These are phyloP conservation scores for Baorangia bicolor DNA, from an alignment of 768 basidiomycete species.

Conservation along the genomic window DNA sequence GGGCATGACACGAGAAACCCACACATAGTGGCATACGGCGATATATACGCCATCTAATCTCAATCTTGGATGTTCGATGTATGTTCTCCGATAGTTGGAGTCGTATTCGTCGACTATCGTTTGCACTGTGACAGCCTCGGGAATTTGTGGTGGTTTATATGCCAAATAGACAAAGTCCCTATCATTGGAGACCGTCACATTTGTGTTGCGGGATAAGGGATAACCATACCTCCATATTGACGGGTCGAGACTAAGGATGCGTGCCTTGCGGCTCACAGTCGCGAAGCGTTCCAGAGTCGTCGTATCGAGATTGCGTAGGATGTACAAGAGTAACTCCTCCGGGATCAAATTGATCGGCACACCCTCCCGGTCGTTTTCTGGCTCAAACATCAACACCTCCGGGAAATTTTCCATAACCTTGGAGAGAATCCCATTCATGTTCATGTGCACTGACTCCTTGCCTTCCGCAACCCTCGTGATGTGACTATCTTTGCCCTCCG, in stretches of 20 bases:
- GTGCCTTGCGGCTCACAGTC: slow-evolving; percentile 66
- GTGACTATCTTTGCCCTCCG: slow-evolving; percentile 66
- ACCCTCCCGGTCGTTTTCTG: slow-evolving; percentile 63
- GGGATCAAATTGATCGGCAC: slow-evolving; percentile 62
- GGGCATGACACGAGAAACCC: slow-evolving; percentile 26
- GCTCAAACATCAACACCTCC: slow-evolving; percentile 52
- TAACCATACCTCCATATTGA: slow-evolving; percentile 70
- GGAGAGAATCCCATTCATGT: slow-evolving; percentile 43
- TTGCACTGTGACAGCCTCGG: slow-evolving; percentile 47
- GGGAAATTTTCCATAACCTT: slow-evolving; percentile 51
- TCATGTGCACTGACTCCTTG: slow-evolving; percentile 18
- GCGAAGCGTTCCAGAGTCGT: slow-evolving; percentile 78
- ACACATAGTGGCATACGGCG: slow-evolving; percentile 88
- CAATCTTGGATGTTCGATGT: slow-evolving; percentile 81
- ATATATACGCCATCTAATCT: slow-evolving; percentile 90
- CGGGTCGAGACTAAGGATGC: slow-evolving; percentile 67
- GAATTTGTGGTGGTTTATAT: slow-evolving; percentile 77
- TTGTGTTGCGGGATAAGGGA: neutral
- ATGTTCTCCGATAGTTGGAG: slow-evolving; percentile 71
- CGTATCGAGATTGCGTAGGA: slow-evolving; percentile 66
- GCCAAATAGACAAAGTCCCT: slow-evolving; percentile 64
- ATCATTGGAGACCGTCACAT: slow-evolving; percentile 7
- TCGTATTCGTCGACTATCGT: slow-evolving; percentile 51
- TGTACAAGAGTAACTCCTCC: slow-evolving; percentile 68
- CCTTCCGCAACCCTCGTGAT: slow-evolving; percentile 61